phyloP scores from a whole-genome alignment of 352 stramenopile species.

The Globisporangium parvum region DNA sequence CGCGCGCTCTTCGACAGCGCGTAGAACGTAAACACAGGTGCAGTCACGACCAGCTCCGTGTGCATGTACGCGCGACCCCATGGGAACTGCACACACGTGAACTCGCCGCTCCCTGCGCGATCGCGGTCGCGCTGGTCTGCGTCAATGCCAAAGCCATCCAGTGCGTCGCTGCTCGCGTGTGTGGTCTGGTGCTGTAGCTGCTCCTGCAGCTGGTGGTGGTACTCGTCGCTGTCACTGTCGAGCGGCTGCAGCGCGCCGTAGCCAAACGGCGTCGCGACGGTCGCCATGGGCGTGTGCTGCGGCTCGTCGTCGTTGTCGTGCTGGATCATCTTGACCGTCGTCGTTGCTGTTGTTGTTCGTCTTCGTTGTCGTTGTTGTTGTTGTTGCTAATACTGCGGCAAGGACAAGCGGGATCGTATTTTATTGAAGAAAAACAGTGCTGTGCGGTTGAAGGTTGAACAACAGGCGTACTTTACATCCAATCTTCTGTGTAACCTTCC shows the following conservation, averaged over 20 bases:
- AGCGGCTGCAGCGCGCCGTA: slow-evolving; percentile 42
- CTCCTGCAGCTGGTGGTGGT: slow-evolving; percentile 2
- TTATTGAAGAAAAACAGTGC: slow-evolving; percentile 4
- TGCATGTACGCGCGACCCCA: slow-evolving; percentile 73
- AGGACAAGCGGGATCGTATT: not conserved
- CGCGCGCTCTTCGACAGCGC: slow-evolving; percentile 50
- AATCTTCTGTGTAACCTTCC: too few relatives aligned
- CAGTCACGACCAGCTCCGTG: slow-evolving; percentile 41
- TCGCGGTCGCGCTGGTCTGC: slow-evolving; percentile 9
- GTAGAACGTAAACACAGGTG: slow-evolving; percentile 77
- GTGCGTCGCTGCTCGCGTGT: not conserved
- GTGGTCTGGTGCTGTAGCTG: not conserved
- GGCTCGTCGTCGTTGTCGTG: slow-evolving; percentile 11
- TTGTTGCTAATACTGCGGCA: too few relatives aligned
- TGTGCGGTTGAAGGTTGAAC: too few relatives aligned
- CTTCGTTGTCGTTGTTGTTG: slow-evolving; percentile 12
- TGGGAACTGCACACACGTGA: slow-evolving; percentile 64
- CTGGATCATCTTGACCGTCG: slow-evolving; percentile 13
- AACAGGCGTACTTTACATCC: too few relatives aligned
- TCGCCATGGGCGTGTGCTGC: not conserved
- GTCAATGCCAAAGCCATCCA: slow-evolving; percentile 4
- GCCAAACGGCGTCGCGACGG: slow-evolving; percentile 68
- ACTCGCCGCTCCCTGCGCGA: slow-evolving; percentile 18
- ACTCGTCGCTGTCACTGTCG: slow-evolving; percentile 4
- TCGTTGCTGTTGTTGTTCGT: slow-evolving; percentile 7